These are phyloP conservation scores for Candida mesenterica DNA, from an alignment of 1,139 yeast species.

Conservation along the genomic window DNA sequence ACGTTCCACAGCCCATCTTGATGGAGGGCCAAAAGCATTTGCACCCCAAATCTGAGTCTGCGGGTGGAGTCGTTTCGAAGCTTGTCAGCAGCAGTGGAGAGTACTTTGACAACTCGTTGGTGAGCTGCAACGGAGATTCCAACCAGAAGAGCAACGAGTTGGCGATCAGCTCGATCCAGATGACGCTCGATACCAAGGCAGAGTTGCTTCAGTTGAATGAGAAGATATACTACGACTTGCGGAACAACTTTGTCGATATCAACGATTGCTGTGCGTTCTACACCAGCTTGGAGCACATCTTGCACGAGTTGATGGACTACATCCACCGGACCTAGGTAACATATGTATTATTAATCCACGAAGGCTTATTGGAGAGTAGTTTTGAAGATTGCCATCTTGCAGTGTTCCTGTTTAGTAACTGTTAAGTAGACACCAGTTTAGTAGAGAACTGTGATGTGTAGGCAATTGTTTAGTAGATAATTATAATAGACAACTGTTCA, in stretches of 20 bases:
- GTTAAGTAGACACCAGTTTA: too few species aligned
- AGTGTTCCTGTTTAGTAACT: too few species aligned
- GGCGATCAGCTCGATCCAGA: slow-evolving; percentile 10
- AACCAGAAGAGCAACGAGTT: slow-evolving; percentile 10
- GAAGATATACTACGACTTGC: slow-evolving; percentile 41
- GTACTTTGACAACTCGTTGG: slow-evolving; percentile 4
- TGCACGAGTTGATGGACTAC: slow-evolving; percentile 41
- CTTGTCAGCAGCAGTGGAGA: slow-evolving; percentile 3
- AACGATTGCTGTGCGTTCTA: slow-evolving; percentile 49
- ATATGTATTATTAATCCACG: too few species aligned
- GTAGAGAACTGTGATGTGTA: too few species aligned
- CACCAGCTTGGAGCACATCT: slow-evolving; percentile 39
- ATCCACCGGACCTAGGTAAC: slow-evolving; percentile 17
- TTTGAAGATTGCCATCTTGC: too few species aligned
- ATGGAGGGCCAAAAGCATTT: slow-evolving; percentile 7
- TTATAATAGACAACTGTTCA: too few species aligned
- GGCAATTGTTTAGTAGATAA: too few species aligned
- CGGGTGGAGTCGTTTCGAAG: neutral
- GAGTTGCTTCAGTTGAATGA: slow-evolving; percentile 38
- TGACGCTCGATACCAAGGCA: slow-evolving; percentile 13
- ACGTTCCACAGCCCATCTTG: slow-evolving; percentile 41
- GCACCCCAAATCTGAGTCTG: neutral
- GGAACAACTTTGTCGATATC: slow-evolving; percentile 45
- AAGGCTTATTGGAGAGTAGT: too few species aligned
- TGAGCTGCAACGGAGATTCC: slow-evolving; percentile 4